Conservation (phyloP, 2,329 filamentous ascomycete species). For the Sclerotinia nivalis region DNA sequence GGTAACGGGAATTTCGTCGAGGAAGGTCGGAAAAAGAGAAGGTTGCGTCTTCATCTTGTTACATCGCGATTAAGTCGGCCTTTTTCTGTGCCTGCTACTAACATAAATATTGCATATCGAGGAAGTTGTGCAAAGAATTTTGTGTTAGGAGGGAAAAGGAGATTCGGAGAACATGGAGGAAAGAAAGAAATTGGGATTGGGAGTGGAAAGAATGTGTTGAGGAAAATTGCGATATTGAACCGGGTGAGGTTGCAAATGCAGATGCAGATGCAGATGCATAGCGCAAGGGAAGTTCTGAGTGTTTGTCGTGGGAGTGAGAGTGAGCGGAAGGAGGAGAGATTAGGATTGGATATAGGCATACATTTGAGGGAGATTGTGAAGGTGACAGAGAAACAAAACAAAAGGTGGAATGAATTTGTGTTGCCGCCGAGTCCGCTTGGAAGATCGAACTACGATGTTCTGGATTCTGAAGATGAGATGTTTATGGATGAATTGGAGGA, state of each 20-base stretch:
- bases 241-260: slow-evolving; percentile 52
- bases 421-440: slow-evolving; percentile 41
- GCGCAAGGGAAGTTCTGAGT: slow-evolving; percentile 34
- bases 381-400: slow-evolving; percentile 33
- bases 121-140: slow-evolving; percentile 46
- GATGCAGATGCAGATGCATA: slow-evolving; percentile 48
- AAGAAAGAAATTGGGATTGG: slow-evolving; percentile 51
- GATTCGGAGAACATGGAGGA: slow-evolving; percentile 34
- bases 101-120: slow-evolving; percentile 61
- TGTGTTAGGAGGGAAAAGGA: slow-evolving; percentile 43
- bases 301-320: slow-evolving; percentile 30
- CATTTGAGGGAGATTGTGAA: slow-evolving; percentile 35
- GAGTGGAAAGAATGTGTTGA: slow-evolving; percentile 43
- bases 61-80: slow-evolving; percentile 70
- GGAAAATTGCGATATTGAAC: slow-evolving; percentile 68
- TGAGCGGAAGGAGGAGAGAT: slow-evolving; percentile 23
- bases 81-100: slow-evolving; percentile 63
- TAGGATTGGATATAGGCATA: not conserved
- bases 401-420: slow-evolving; percentile 34
- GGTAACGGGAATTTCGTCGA: slow-evolving; percentile 32
- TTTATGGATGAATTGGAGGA: not conserved
- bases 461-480: slow-evolving; percentile 41
- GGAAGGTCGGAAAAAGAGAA: slow-evolving; percentile 60
- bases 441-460: slow-evolving; percentile 41
- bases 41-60: slow-evolving; percentile 62